Conservation (phyloP, 2,329 filamentous ascomycete genomes). For the Phialophora chinensis region DNA sequence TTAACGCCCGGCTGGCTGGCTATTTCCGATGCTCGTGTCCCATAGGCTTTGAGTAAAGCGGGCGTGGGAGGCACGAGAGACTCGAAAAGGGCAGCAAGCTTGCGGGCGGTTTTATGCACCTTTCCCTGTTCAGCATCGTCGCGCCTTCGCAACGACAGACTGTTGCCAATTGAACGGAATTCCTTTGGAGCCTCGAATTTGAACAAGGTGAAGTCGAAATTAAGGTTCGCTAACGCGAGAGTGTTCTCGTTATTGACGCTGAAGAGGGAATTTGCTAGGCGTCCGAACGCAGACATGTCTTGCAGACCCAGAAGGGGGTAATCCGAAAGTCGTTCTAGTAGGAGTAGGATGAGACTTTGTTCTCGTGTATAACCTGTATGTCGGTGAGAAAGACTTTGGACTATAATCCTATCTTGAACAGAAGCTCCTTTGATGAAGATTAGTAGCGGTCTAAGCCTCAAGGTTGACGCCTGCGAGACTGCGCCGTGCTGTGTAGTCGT, state of each 20-base stretch:
- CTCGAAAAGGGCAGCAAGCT: constrained; percentile 51
- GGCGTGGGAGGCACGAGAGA: constrained; percentile 44
- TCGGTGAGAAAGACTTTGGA: too few species aligned
- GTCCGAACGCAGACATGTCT: neutral
- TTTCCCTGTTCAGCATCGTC: constrained; percentile 48
- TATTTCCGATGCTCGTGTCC: constrained; percentile 44
- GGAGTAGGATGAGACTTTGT: too few species aligned
- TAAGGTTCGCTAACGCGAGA: constrained; percentile 44
- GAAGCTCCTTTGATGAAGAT: too few species aligned
- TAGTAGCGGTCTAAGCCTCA: too few species aligned
- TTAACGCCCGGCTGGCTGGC: constrained; percentile 19
- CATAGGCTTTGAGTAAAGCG: constrained; percentile 46
- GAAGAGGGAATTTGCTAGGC: neutral
- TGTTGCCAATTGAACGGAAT: constrained; percentile 43
- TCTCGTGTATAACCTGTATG: too few species aligned
- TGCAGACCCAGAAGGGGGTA: neutral
- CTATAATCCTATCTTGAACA: too few species aligned
- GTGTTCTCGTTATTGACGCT: constrained; percentile 25
- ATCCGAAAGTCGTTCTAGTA: too few species aligned
- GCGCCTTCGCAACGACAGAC: constrained; percentile 44
- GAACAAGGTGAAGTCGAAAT: constrained; percentile 53
- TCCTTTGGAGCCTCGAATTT: constrained; percentile 51
- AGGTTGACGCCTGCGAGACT: too few species aligned
- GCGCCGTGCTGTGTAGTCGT: too few species aligned
- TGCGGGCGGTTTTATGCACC: constrained; percentile 48